Evolutionary conservation across 805 yeast genomes (phyloP), one percentile per base, ranked within the genome.

Genomic region (Cyberlindnera suaveolens): DNA sequence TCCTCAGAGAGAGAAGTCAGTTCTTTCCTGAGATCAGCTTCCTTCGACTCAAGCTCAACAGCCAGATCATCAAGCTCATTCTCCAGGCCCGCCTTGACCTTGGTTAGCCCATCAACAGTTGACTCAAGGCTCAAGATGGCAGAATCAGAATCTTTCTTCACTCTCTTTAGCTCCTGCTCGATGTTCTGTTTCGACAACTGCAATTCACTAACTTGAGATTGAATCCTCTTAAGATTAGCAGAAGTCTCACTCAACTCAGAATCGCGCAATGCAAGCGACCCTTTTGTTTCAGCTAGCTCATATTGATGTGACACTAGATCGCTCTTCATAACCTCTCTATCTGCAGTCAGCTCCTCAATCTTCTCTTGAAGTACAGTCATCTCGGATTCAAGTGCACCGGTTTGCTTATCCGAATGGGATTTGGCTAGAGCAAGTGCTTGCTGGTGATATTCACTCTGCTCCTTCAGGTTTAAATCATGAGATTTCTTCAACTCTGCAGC

Each of bases 41-140:
- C 63, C 5, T 58, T 55, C 1, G 52, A 44, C 20, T 62, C 65
- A 18, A 47, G 50, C 34, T 63, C 63, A 7, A 56, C 51, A 2
- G 56, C 52, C 34, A 50, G 37, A 2, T 50, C 58, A 39, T 56
- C 58, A 14, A 61, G 46, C 38, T 58, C 61, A 16, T 43, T 43
- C 34, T 57, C 58, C n/a, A 52, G 34, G 8, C 32, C 23, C 1
- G 27, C n/a, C 19, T 43, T 46, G 16, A 30, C 31, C 16, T 36
- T 35, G 2, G 31, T 41, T 30, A 49, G 17, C 14, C 40, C 40
- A 9, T 45, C 41, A 29, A 45, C 15, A 19, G 35, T n/a, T 8
- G 30, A 23, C 37, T 50, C 37, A 9, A 46, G 41, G 8, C 39
- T 41, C 16, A 31, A 26, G 1, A 31, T 5, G 31, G 38, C 29